phyloP scores from a whole-genome alignment of 2,329 filamentous ascomycete genomes.

The Pseudopyricularia javanii region DNA sequence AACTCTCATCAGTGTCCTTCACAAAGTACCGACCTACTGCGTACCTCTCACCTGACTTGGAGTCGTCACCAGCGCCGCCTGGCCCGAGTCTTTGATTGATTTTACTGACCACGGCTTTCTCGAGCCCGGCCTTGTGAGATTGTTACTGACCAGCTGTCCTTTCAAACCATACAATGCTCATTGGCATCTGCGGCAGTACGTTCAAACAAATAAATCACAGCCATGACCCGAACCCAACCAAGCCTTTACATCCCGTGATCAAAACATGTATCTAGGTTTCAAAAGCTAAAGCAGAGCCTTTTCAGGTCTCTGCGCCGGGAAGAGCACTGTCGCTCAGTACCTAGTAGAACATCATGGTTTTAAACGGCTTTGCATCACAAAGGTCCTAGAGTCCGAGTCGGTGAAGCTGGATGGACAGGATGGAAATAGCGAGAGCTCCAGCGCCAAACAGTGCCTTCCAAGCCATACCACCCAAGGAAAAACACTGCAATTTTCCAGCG shows the following conservation, averaged over 20 bases:
- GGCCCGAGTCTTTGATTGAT: no score
- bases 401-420: background rate
- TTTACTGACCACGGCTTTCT: background rate
- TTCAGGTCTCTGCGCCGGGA: constrained; percentile 82
- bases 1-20: no score
- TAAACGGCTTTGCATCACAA: constrained; percentile 52
- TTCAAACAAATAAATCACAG: background rate
- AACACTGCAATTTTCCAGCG: constrained; percentile 46
- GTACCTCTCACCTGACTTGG: no score
- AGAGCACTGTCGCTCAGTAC: constrained; percentile 79
- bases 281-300: constrained; percentile 7
- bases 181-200: constrained; percentile 64
- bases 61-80: no score
- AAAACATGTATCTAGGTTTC: background rate
- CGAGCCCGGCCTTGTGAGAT: background rate
- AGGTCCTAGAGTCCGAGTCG: constrained; percentile 6
- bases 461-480: background rate
- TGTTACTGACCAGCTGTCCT: background rate
- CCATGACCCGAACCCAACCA: no score
- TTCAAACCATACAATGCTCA: constrained; percentile 45
- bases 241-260: background rate
- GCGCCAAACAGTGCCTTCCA: background rate
- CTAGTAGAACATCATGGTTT: constrained; percentile 78
- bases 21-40: no score
- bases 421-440: background rate